A percentile compares a stretch with the other conserved stretches of the same genome.
phyloP scores from a whole-genome alignment of 2,329 filamentous ascomycete genomes.

The Cladophialophora carrionii region DNA sequence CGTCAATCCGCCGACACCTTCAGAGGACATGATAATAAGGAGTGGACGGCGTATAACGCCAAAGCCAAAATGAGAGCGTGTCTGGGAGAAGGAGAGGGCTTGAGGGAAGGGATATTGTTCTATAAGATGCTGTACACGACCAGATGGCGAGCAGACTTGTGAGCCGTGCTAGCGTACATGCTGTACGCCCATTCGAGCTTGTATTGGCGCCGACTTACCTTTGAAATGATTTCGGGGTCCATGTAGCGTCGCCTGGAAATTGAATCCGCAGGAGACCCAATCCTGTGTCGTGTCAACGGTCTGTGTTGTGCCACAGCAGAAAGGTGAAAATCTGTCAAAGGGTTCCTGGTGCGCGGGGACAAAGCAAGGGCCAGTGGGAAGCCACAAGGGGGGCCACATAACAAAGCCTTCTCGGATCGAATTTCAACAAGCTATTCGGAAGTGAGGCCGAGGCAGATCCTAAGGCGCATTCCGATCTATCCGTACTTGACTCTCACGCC shows the following conservation, averaged over 20 bases:
- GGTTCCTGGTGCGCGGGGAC: background rate
- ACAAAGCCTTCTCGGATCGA: background rate
- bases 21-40: constrained; percentile 3
- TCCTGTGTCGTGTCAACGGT: background rate
- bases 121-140: constrained; percentile 24
- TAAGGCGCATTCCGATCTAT: background rate
- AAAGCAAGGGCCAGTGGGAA: background rate
- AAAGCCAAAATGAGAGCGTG: background rate
- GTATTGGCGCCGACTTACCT: constrained; percentile 28
- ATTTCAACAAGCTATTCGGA: background rate
- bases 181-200: background rate
- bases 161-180: constrained; percentile 9
- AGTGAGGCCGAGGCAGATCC: background rate
- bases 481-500: background rate
- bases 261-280: background rate
- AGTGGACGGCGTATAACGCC: background rate
- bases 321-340: background rate
- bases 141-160: constrained; percentile 4
- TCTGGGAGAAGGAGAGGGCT: background rate
- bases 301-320: background rate
- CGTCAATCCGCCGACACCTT: constrained; percentile 12
- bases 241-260: background rate
- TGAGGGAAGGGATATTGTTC: constrained; percentile 5
- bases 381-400: background rate
- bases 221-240: constrained; percentile 10